These are phyloP conservation scores for Sugiyamaella qingdaonensis DNA, from an alignment of 805 yeast genomes.

Conservation along the genomic window DNA sequence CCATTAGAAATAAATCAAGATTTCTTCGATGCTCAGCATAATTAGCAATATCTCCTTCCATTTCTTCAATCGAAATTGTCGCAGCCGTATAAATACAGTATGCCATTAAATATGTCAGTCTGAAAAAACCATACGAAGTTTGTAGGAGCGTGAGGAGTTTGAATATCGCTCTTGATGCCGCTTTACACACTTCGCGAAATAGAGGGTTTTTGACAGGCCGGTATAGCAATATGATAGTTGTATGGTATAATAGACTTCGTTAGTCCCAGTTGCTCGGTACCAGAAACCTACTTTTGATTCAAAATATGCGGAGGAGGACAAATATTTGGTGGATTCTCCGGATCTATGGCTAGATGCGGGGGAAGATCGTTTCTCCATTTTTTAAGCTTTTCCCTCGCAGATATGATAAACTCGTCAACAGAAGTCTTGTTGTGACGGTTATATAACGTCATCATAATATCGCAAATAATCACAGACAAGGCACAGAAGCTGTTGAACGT, in stretches of 20 bases:
- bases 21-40: not conserved
- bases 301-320: constrained; percentile 6
- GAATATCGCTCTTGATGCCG: not conserved
- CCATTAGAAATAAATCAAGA: not conserved
- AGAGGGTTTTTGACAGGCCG: not conserved
- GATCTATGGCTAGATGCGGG: not conserved
- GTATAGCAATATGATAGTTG: constrained; percentile 1
- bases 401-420: not conserved
- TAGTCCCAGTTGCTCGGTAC: not conserved
- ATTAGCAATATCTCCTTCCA: not conserved
- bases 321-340: not conserved
- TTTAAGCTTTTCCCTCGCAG: not conserved
- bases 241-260: constrained; percentile 3
- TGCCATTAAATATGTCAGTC: constrained; percentile 8
- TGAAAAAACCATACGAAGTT: not conserved
- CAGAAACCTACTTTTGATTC: constrained; percentile 2
- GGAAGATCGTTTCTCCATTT: constrained; percentile 2
- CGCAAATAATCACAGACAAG: constrained; percentile 1
- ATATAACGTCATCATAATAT: constrained; percentile 3
- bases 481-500: constrained; percentile 1
- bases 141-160: not conserved
- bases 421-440: not conserved
- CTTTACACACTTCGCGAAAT: constrained; percentile 3
- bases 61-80: constrained; percentile 4
- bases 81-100: constrained; percentile 7